These are phyloP conservation scores for Coemansia asiatica DNA, from an alignment of 192 early-diverging fungal genomes.

Conservation along the genomic window DNA sequence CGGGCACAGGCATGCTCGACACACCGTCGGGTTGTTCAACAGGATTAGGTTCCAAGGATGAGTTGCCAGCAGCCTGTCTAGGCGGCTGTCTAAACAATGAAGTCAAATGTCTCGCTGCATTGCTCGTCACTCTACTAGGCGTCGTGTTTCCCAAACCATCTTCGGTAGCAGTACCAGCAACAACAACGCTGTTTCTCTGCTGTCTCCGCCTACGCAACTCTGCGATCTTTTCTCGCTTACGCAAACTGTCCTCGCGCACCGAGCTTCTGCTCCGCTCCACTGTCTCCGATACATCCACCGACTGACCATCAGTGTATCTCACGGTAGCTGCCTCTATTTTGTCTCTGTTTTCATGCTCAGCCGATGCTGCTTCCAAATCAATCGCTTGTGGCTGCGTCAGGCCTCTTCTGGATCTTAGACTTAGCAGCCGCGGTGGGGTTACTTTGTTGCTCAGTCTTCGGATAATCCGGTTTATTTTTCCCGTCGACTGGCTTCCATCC, in stretches of 20 bases:
- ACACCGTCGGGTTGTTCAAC: neutral
- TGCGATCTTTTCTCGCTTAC: constrained; percentile 40
- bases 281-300: neutral
- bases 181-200: constrained; percentile 1
- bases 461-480: constrained; percentile 23
- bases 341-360: neutral
- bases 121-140: neutral
- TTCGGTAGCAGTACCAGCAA: neutral
- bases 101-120: neutral
- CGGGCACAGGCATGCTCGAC: neutral
- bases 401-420: constrained; percentile 31
- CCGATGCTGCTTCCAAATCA: constrained; percentile 4
- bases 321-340: neutral
- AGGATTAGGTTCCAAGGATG: neutral
- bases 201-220: constrained; percentile 37
- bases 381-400: constrained; percentile 9
- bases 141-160: neutral
- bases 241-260: constrained; percentile 26
- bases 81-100: constrained; percentile 2
- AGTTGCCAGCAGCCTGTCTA: neutral
- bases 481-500: constrained; percentile 15
- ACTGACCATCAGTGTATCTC: neutral
- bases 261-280: constrained; percentile 4
- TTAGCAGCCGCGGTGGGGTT: constrained; percentile 22
- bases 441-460: constrained; percentile 23